These are phyloP conservation scores for Myxozyma geophila DNA, from an alignment of 805 yeast genomes.

Conservation along the genomic window DNA sequence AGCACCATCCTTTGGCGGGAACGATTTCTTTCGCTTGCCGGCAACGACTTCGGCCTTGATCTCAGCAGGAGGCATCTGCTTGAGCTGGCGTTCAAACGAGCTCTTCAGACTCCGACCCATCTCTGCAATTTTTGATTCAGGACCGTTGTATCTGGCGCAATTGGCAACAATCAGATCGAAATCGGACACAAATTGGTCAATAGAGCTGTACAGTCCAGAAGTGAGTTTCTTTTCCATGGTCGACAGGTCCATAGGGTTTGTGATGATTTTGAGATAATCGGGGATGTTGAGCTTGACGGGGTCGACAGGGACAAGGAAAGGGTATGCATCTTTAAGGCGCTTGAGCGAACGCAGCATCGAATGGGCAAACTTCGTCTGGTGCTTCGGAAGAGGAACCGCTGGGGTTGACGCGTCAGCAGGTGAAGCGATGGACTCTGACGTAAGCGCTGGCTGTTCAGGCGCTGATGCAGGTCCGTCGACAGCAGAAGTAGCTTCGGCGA, in stretches of 20 bases:
- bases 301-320: slow-evolving; percentile 90
- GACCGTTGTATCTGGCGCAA: slow-evolving; percentile 85
- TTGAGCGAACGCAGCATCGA: slow-evolving; percentile 84
- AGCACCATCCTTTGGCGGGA: slow-evolving; percentile 28
- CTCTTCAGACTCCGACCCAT: slow-evolving; percentile 93
- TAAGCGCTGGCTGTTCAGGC: not conserved
- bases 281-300: slow-evolving; percentile 87
- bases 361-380: slow-evolving; percentile 79
- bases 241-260: slow-evolving; percentile 89
- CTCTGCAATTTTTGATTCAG: slow-evolving; percentile 76
- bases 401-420: slow-evolving; percentile 14
- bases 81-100: slow-evolving; percentile 88
- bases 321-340: slow-evolving; percentile 88
- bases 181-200: slow-evolving; percentile 68
- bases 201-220: slow-evolving; percentile 70
- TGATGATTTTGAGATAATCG: slow-evolving; percentile 79
- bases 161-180: slow-evolving; percentile 78
- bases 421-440: not conserved
- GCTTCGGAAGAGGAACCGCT: slow-evolving; percentile 49
- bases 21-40: slow-evolving; percentile 39
- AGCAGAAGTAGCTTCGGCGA: slow-evolving; percentile 6
- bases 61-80: slow-evolving; percentile 76
- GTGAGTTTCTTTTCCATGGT: slow-evolving; percentile 83
- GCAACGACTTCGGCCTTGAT: slow-evolving; percentile 32
- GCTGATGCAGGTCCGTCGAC: not conserved